Evolutionary conservation across 148 eudicot genomes (phyloP), one percentile per base, ranked within the genome.

Genomic region (Spergularia marina): DNA sequence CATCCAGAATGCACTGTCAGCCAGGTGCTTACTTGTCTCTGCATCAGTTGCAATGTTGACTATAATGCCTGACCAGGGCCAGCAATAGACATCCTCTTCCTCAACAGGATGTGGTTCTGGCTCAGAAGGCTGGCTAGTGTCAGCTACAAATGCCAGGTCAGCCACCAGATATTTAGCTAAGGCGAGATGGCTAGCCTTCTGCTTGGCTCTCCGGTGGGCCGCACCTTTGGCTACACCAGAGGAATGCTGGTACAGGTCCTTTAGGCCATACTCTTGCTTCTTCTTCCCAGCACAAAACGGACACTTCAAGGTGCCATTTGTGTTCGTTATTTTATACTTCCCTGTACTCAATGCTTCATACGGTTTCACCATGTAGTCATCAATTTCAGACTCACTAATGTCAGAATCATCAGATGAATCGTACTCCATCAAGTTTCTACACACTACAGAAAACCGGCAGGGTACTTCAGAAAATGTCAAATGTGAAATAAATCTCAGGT

Each of bases 281-380:
- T 95, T 95, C 84, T 92, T 95, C 12, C 99, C 97, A 0, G 88
- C 84, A 78, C 98, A 93, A 55, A 87, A 93, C 0, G 99, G 99
- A 72, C 99, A 95, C 68, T 86, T 83, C 53, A 90, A 86, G 40
- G 85, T 82, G 25, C 94, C 96, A 79, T 90, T 87, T 36, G 80
- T 34, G n/a, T 88, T 84, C 81, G 62, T 89, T n/a, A 92, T 90
- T 79, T 82, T 87, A 71, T 80, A 83, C 21, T 76, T 81, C 41
- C 97, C 90, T 7, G 57, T 40, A 82, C 30, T 82, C 68, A 91
- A 78, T 39, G 80, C 83, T 73, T 85, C 79, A 79, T 87, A 88
- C 13, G 96, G 99, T 59, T 92, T 95, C 64, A 84, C 88, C 76
- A 85, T 87, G 74, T 88, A 89, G 36, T 86, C 96, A 71, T 83